Percentiles rank a stretch among this genome's conserved stretches.
Evolutionary conservation across 208 protist species (phyloP).

Genomic region (Acanthamoeba royreba): DNA sequence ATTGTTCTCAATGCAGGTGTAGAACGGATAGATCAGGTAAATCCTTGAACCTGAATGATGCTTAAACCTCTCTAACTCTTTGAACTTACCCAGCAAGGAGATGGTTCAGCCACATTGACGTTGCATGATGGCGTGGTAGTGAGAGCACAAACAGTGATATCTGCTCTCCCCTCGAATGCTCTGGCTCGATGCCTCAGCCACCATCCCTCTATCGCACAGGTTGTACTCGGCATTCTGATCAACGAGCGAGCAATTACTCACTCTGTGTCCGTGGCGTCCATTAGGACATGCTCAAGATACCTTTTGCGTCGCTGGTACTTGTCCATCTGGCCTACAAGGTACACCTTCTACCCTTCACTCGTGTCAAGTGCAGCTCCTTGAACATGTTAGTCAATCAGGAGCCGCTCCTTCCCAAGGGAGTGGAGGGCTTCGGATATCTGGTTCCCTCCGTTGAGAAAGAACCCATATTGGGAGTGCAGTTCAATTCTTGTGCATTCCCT

Average conservation of each 20-base stretch:
- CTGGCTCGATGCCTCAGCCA: neutral
- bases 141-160: neutral
- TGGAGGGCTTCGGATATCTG: neutral
- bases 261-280: no score
- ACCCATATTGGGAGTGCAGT: slow-evolving; percentile 9
- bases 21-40: neutral
- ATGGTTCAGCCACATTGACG: neutral
- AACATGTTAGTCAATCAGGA: no score
- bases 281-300: neutral
- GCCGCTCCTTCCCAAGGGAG: neutral
- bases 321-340: neutral
- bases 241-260: no score
- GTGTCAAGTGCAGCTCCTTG: no score
- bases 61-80: no score
- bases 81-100: no score
- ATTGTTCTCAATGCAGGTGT: neutral
- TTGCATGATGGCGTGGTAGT: neutral
- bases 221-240: no score
- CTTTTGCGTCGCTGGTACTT: neutral
- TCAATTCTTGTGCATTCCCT: neutral
- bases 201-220: neutral
- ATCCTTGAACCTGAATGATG: neutral
- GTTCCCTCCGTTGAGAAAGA: neutral
- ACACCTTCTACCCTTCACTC: no score
- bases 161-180: neutral